phyloP scores from a whole-genome alignment of 2,329 filamentous ascomycete genomes.

The Pseudogymnoascus sp. region DNA sequence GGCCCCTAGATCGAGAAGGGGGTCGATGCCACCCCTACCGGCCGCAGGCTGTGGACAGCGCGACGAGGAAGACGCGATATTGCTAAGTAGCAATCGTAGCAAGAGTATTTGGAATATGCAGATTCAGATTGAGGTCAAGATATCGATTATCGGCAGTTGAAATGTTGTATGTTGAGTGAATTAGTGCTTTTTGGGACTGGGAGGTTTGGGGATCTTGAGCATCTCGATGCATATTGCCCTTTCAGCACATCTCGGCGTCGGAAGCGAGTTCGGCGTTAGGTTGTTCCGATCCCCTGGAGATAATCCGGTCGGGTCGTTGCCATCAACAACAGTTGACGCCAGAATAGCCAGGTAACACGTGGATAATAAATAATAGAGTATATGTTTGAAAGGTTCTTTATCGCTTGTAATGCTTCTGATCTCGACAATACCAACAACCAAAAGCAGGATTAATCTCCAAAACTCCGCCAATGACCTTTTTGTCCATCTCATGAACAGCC shows the following conservation, averaged over 20 bases:
- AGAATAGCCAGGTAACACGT: background rate
- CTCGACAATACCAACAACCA: too few relatives aligned
- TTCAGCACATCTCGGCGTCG: constrained; percentile 2
- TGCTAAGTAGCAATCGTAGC: background rate
- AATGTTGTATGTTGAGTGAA: constrained; percentile 5
- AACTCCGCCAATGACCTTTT: too few relatives aligned
- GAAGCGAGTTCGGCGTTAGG: background rate
- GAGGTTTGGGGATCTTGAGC: background rate
- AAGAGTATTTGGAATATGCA: background rate
- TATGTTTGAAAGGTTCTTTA: background rate
- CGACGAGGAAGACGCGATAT: background rate
- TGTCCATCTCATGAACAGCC: too few relatives aligned
- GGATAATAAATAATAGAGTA: background rate
- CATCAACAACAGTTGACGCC: background rate
- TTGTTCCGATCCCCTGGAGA: background rate
- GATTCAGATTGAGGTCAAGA: constrained; percentile 7
- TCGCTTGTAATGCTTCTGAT: background rate
- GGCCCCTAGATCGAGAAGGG: constrained; percentile 4
- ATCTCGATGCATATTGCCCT: background rate
- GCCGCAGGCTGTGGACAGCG: background rate
- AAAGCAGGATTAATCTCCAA: too few relatives aligned
- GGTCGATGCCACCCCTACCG: constrained; percentile 3
- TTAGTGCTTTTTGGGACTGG: background rate
- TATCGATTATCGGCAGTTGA: constrained; percentile 1
- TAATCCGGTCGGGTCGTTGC: background rate